phyloP scores from a whole-genome alignment of 139 green algal genomes.

The Coelastrella sp. region DNA sequence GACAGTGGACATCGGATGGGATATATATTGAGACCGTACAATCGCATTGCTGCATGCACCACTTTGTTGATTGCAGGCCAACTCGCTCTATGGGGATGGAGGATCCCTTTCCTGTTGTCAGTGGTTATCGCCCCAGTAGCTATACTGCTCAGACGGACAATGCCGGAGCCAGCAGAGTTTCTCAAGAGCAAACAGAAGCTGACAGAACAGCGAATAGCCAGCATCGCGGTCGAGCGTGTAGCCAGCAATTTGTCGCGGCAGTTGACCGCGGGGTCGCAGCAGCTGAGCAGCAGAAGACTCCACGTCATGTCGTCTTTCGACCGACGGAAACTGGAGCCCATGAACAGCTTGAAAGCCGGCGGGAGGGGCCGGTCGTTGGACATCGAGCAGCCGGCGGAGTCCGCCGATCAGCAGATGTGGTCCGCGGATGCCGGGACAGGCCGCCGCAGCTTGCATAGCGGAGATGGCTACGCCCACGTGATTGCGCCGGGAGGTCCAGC shows the following conservation, averaged over 20 bases:
- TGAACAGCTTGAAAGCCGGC: neutral
- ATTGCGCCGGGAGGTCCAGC: too few relatives aligned
- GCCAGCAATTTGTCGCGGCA: neutral
- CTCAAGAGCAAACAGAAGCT: constrained; percentile 14
- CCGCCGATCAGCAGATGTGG: neutral
- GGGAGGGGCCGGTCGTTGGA: neutral
- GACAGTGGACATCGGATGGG: too few relatives aligned
- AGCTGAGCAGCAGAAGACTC: constrained; percentile 7
- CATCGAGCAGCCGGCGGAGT: neutral
- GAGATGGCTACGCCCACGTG: too few relatives aligned
- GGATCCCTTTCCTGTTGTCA: constrained; percentile 41
- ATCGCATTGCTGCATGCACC: too few relatives aligned
- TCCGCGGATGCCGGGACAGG: too few relatives aligned
- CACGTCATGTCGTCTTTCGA: neutral
- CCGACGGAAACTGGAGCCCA: neutral
- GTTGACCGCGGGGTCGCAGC: neutral
- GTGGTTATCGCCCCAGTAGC: neutral
- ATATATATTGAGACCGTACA: too few relatives aligned
- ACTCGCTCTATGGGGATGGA: constrained; percentile 34
- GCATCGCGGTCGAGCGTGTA: neutral
- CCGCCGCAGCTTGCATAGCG: too few relatives aligned
- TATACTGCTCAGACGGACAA: constrained; percentile 13
- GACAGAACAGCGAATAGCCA: constrained; percentile 9
- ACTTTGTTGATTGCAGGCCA: constrained; percentile 9
- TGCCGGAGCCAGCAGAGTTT: constrained; percentile 32